Conservation (phyloP, 2,329 filamentous ascomycete genomes). For the Colletotrichum sp. region DNA sequence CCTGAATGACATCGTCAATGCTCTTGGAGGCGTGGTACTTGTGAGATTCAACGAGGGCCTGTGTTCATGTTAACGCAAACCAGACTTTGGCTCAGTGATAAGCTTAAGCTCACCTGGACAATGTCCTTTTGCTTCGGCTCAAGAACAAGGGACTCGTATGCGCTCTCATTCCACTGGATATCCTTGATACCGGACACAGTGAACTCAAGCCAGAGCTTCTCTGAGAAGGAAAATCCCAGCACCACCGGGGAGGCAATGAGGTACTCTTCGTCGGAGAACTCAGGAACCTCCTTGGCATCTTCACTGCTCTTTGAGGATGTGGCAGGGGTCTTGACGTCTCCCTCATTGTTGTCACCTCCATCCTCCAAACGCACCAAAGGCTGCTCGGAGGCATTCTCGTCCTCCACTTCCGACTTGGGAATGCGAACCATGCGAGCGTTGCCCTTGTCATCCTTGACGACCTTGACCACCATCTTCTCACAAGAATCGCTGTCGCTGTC, state of each 20-base stretch:
- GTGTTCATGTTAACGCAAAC: background rate
- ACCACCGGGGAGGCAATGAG: slow-evolving; percentile 85
- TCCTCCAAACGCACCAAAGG: slow-evolving; percentile 49
- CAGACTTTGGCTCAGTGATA: background rate
- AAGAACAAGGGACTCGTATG: slow-evolving; percentile 83
- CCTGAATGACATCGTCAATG: slow-evolving; percentile 82
- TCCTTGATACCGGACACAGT: slow-evolving; percentile 79
- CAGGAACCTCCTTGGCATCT: slow-evolving; percentile 42
- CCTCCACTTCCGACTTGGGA: slow-evolving; percentile 38
- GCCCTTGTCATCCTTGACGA: slow-evolving; percentile 51
- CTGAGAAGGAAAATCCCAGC: slow-evolving; percentile 84
- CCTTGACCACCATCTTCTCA: slow-evolving; percentile 54
- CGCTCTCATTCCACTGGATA: slow-evolving; percentile 83
- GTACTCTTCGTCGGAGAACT: slow-evolving; percentile 83
- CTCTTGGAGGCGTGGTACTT: slow-evolving; percentile 82
- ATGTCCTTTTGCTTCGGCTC: slow-evolving; percentile 65
- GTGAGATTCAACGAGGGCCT: slow-evolving; percentile 82
- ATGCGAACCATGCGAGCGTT: slow-evolving; percentile 30
- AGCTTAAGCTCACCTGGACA: slow-evolving; percentile 54
- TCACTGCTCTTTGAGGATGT: slow-evolving; percentile 24
- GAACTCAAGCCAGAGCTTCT: slow-evolving; percentile 92
- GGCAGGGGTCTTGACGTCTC: slow-evolving; percentile 28
- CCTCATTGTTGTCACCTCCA: slow-evolving; percentile 20
- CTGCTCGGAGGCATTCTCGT: slow-evolving; percentile 49
- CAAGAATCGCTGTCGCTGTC: slow-evolving; percentile 45